Base-by-base conservation (phyloP, 345 rosid genomes). In the Lepidium didymum region DNA sequence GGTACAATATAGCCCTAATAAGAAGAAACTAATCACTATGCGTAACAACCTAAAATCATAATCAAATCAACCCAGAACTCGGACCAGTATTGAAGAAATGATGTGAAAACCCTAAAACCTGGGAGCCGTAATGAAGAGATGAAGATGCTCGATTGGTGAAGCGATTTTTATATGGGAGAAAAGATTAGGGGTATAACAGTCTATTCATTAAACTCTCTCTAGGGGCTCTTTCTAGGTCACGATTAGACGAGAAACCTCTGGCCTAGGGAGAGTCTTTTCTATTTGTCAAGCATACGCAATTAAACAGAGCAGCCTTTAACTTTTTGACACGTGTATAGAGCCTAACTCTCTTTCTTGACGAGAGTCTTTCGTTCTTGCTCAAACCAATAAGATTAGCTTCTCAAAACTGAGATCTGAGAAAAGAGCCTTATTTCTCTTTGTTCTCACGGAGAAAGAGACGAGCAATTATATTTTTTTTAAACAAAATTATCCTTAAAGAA, bases 1-100 rank as follows among this genome's bases (percentile, higher is more conserved):
- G 86, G 93, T 85, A 87, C 96, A 85, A 73, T 79, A 74, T 76
- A 89, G 91, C 92, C 49, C 15, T 42, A 2, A 1, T 7, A 2
- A 2, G 0, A 51, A 1, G 0, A 29, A 35, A 13, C 13, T 37
- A 25, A 60, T 3, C 5, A 10, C 11, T 8, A 57, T 10, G 4
- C 10, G 0, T 6, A 12, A 3, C 7, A 1, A 25, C 0, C 3
- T 4, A 1, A 7, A 14, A 43, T 1, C 8, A 21, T 3, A 43
- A 15, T 0, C 1, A 6, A 1, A 14, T 4, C 0, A 23, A 44
- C 6, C 10, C 29, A 35, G 10, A 8, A 10, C 2, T 7, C 0
- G 25, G 10, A 34, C 19, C 0, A 6, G 18, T 12, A 12, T 10
- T 7, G 31, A 25, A 7, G 1, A 52, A 41, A 35, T 0, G 9